Conservation (phyloP, 2,329 filamentous ascomycete species). For the Rasamsonia emersonii region DNA sequence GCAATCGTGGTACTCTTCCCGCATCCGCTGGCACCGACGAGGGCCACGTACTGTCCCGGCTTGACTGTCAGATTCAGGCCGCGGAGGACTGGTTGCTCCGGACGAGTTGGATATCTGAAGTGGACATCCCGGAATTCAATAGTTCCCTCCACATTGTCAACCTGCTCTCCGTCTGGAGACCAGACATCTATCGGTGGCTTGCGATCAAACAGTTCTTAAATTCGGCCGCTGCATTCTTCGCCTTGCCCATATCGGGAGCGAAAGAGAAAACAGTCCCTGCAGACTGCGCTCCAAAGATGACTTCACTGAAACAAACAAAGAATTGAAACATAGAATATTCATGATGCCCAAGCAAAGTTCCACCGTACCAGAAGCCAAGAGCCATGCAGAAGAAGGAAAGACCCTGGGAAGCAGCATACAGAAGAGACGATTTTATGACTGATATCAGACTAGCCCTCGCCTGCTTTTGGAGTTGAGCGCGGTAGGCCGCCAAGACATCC, state of each 20-base stretch:
- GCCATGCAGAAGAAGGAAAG: conserved; percentile 76
- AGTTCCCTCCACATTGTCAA: conserved; percentile 60
- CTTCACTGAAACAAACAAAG: conserved; percentile 79
- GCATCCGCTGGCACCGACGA: conserved; percentile 90
- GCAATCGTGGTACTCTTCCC: conserved; percentile 93
- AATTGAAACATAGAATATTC: conserved; percentile 80
- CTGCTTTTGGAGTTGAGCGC: conserved; percentile 56
- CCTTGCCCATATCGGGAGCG: conserved; percentile 88
- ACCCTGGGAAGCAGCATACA: conserved; percentile 80
- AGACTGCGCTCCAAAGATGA: conserved; percentile 88
- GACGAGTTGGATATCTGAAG: conserved; percentile 86
- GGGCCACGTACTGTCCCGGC: conserved; percentile 49
- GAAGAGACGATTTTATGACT: conserved; percentile 63
- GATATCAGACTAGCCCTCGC: conserved; percentile 61
- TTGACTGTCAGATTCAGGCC: conserved; percentile 56
- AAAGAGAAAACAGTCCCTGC: conserved; percentile 85
- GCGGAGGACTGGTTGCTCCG: conserved; percentile 83
- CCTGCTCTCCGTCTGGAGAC: conserved; percentile 57
- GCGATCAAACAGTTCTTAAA: conserved; percentile 77
- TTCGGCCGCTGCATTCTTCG: conserved; percentile 70
- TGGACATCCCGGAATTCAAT: conserved; percentile 90
- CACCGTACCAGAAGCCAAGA: conserved; percentile 89
- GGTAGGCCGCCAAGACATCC: conserved; percentile 69
- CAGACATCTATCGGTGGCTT: conserved; percentile 75
- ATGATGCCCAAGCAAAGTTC: conserved; percentile 58